Evolutionary conservation across 495 filamentous ascomycete genomes (phyloP).

Genomic region (Neurospora sp.): DNA sequence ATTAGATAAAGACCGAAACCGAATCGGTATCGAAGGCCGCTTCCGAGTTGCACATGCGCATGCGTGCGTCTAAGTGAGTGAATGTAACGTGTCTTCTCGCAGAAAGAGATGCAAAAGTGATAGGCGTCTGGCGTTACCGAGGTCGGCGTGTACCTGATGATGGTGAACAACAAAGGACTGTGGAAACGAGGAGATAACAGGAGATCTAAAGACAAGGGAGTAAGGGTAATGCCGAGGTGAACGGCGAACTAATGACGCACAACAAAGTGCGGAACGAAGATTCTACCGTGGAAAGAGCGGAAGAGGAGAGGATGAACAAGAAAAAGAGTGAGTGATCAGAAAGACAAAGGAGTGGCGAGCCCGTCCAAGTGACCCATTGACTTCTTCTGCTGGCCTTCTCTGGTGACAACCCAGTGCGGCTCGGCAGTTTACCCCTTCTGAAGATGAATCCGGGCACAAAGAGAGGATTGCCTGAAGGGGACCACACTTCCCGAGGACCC

Average conservation of each 20-base stretch:
- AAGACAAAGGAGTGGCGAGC: conserved; percentile 21
- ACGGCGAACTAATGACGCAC: neutral
- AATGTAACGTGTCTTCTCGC: neutral
- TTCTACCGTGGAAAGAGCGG: neutral
- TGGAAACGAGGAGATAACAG: neutral
- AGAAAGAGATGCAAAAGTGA: neutral
- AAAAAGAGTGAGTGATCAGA: neutral
- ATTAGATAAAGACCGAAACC: neutral
- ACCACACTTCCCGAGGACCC: conserved; percentile 1
- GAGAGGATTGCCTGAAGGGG: conserved; percentile 7
- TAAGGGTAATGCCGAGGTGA: neutral
- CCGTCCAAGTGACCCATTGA: conserved; percentile 7
- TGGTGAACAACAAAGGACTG: neutral
- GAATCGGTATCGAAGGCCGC: neutral
- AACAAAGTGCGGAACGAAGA: neutral
- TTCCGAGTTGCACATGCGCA: neutral
- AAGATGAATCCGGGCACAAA: conserved; percentile 6
- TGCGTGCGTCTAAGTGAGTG: neutral
- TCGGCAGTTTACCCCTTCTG: conserved; percentile 5
- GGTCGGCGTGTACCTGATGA: neutral
- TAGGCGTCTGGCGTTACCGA: neutral
- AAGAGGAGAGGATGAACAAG: neutral
- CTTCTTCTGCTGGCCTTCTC: neutral
- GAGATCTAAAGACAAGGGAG: neutral
- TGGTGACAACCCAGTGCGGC: conserved; percentile 1